These are phyloP conservation scores for Epipyxis sp. DNA, from an alignment of 108 stramenopile genomes.

Conservation along the genomic window DNA sequence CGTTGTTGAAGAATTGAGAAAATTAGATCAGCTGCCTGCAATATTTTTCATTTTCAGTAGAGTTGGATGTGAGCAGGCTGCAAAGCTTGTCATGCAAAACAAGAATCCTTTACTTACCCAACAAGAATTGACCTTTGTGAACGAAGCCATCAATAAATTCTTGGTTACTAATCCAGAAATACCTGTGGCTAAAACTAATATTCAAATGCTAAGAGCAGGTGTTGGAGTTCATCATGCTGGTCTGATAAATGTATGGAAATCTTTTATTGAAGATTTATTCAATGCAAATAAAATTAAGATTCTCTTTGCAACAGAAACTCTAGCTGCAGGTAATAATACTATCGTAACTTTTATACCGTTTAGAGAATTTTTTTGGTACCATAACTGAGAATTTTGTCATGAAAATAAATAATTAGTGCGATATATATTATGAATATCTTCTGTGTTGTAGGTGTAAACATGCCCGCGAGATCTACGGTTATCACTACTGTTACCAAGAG, in stretches of 20 bases:
- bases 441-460: conserved; percentile 6
- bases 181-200: conserved; percentile 57
- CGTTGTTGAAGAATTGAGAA: conserved; percentile 60
- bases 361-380: no score
- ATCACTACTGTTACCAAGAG: conserved; percentile 78
- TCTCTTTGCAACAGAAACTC: conserved; percentile 88
- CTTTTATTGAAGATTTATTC: conserved; percentile 80
- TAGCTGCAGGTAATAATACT: conserved; percentile 90
- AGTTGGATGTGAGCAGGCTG: conserved; percentile 81
- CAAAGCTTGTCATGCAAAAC: conserved; percentile 39
- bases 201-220: conserved; percentile 67
- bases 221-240: conserved; percentile 87
- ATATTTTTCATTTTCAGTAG: conserved; percentile 88
- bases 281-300: conserved; percentile 74
- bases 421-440: not conserved
- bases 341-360: no score
- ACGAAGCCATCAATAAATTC: conserved; percentile 63
- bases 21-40: conserved; percentile 73
- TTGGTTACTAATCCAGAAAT: conserved; percentile 71
- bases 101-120: conserved; percentile 57
- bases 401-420: conserved; percentile 84
- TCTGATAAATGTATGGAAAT: conserved; percentile 79
- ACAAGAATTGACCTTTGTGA: conserved; percentile 64
- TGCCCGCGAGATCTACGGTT: conserved; percentile 75
- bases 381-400: no score